Conservation (phyloP, 148 eudicot species). For the Heliosperma pusillum region DNA sequence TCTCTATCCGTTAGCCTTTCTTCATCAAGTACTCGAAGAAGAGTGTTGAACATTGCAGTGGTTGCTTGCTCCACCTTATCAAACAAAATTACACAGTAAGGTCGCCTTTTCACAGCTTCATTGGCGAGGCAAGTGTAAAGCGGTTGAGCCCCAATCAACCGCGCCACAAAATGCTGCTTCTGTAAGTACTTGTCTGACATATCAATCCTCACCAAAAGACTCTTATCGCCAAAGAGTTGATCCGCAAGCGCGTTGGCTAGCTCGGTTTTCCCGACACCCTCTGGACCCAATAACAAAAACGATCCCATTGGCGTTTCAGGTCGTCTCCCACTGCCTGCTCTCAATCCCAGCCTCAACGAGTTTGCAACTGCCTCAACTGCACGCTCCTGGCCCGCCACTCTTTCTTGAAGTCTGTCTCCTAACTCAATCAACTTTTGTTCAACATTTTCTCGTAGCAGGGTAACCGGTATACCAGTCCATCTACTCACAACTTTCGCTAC, state of each 20-base stretch:
- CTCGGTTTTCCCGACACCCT: slow-evolving; percentile 91
- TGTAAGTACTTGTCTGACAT: slow-evolving; percentile 96
- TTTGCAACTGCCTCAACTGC: slow-evolving; percentile 48
- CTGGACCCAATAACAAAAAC: slow-evolving; percentile 48
- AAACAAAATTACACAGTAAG: slow-evolving; percentile 71
- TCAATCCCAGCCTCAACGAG: slow-evolving; percentile 36
- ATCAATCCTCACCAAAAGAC: slow-evolving; percentile 64
- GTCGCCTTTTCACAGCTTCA: slow-evolving; percentile 81
- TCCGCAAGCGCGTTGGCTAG: slow-evolving; percentile 91
- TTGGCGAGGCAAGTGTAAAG: slow-evolving; percentile 84
- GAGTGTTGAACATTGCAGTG: slow-evolving; percentile 55
- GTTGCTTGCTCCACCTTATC: slow-evolving; percentile 92
- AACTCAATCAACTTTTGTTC: slow-evolving; percentile 66
- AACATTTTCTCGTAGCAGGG: slow-evolving; percentile 70
- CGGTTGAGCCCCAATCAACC: slow-evolving; percentile 86
- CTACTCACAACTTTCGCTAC: slow-evolving; percentile 78
- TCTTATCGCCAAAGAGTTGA: slow-evolving; percentile 72
- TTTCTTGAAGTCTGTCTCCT: slow-evolving; percentile 40
- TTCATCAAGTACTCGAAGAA: slow-evolving; percentile 90
- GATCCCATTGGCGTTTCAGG: slow-evolving; percentile 44
- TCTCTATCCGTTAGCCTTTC: slow-evolving; percentile 93
- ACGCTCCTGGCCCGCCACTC: slow-evolving; percentile 44
- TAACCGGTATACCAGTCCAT: slow-evolving; percentile 90
- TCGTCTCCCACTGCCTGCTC: slow-evolving; percentile 43
- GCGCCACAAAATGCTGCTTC: slow-evolving; percentile 65